A percentile compares a stretch with the other conserved stretches of the same genome.
Conservation (phyloP, 2,329 filamentous ascomycete species). For the Capronia coronata region DNA sequence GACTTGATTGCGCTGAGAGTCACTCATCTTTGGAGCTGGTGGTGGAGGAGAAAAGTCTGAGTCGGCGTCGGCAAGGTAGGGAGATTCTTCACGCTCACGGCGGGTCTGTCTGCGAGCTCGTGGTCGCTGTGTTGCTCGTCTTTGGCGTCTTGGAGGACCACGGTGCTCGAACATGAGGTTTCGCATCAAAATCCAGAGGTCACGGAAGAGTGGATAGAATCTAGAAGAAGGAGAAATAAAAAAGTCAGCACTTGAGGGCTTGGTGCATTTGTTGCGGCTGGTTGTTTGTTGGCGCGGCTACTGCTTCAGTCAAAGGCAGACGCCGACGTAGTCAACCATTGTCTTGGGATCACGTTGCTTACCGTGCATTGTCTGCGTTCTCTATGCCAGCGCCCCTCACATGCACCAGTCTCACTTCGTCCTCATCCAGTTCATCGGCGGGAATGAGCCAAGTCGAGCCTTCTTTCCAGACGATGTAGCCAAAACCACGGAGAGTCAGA, state of each 20-base stretch:
- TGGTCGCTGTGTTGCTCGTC: background rate
- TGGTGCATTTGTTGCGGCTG: background rate
- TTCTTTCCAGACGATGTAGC: constrained; percentile 18
- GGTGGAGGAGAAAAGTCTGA: background rate
- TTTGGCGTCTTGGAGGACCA: background rate
- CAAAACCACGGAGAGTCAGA: constrained; percentile 14
- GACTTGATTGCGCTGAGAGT: background rate
- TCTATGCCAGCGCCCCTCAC: constrained; percentile 4
- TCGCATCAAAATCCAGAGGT: constrained; percentile 22
- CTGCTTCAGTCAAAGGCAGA: no score
- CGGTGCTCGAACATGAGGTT: constrained; percentile 17
- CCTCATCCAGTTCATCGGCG: constrained; percentile 12
- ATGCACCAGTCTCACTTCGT: constrained; percentile 18
- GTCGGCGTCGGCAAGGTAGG: background rate
- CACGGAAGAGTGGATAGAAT: constrained; percentile 15
- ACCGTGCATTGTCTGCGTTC: constrained; percentile 5
- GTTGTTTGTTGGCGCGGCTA: no score
- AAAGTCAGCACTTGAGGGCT: background rate
- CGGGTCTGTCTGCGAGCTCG: background rate
- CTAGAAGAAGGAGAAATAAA: constrained; percentile 3
- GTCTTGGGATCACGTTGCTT: background rate
- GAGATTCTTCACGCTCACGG: no score
- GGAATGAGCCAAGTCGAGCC: constrained; percentile 16
- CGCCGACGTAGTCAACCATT: no score
- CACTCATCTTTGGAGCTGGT: background rate